Percentiles rank a stretch among this genome's conserved stretches.
These are phyloP conservation scores for Nicotiana knightiana DNA, from an alignment of 257 asterid genomes.

Conservation along the genomic window DNA sequence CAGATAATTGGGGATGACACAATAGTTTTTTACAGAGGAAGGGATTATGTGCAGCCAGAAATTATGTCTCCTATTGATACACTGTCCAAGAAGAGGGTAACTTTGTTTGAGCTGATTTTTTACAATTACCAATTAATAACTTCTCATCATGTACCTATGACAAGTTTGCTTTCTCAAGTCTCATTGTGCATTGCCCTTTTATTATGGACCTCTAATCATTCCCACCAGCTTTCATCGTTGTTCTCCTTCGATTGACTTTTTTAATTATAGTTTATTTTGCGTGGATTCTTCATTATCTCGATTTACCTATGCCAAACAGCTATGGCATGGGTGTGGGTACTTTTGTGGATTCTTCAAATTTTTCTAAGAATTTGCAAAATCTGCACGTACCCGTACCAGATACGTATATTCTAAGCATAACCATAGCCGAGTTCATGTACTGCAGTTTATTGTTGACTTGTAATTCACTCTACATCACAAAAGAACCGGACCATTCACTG, in stretches of 20 bases:
- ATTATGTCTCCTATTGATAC: constrained; percentile 95
- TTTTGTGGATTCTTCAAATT: not conserved
- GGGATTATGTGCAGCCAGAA: constrained; percentile 79
- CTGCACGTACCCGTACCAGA: not conserved
- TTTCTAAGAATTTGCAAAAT: not conserved
- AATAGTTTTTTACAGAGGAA: constrained; percentile 77
- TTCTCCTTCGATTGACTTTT: not conserved
- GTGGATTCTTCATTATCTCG: not conserved
- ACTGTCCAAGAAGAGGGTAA: constrained; percentile 72
- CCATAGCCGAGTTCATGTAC: not conserved
- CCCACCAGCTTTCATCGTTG: not conserved
- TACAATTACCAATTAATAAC: not conserved
- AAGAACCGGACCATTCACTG: not conserved
- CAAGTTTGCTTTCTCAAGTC: not conserved
- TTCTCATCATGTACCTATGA: not conserved
- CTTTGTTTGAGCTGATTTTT: constrained; percentile 12
- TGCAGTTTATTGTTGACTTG: not conserved
- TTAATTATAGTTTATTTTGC: not conserved
- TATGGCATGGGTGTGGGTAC: not conserved
- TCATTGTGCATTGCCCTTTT: not conserved
- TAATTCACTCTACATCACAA: not conserved
- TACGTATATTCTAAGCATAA: not conserved
- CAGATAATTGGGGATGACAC: constrained; percentile 75
- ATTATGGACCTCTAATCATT: not conserved
- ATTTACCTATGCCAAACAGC: not conserved